phyloP scores from a whole-genome alignment of 2,329 filamentous ascomycete species.

The Aspergillus pseudonomiae region DNA sequence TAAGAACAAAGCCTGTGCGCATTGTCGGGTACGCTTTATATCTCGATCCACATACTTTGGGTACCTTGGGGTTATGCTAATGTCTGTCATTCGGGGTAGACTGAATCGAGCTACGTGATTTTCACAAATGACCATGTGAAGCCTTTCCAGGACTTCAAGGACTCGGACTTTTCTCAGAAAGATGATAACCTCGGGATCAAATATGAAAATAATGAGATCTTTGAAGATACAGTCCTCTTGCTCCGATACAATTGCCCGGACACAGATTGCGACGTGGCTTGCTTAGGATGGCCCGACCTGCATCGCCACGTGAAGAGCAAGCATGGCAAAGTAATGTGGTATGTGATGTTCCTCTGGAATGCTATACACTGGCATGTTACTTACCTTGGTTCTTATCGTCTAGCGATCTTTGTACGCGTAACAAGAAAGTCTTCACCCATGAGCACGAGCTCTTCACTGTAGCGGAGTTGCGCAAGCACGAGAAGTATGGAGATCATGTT shows the following conservation, averaged over 20 bases:
- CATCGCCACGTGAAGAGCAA: conserved; percentile 78
- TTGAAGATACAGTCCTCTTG: conserved; percentile 84
- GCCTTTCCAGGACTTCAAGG: conserved; percentile 79
- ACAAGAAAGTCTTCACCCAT: conserved; percentile 98
- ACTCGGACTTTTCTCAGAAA: conserved; percentile 71
- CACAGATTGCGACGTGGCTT: conserved; percentile 78
- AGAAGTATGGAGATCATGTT: conserved; percentile 86
- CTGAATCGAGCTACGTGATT: conserved; percentile 69
- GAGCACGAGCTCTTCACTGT: conserved; percentile 91
- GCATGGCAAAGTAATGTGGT: conserved; percentile 86
- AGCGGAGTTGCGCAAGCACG: conserved; percentile 80
- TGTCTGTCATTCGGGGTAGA: conserved; percentile 28
- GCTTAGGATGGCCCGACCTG: conserved; percentile 76
- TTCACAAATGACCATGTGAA: conserved; percentile 87
- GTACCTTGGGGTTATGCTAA: conserved; percentile 15
- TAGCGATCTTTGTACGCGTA: conserved; percentile 82
- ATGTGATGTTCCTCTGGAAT: conserved; percentile 32
- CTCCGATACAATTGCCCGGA: conserved; percentile 96
- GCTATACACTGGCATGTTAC: neutral
- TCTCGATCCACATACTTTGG: neutral
- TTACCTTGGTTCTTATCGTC: conserved; percentile 6
- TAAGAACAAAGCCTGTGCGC: conserved; percentile 95
- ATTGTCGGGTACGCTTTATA: conserved; percentile 73
- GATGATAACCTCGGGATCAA: conserved; percentile 89
- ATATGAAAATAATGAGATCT: conserved; percentile 86